phyloP scores from a whole-genome alignment of 192 early-diverging fungal genomes.

The Backusella liffmaniae region DNA sequence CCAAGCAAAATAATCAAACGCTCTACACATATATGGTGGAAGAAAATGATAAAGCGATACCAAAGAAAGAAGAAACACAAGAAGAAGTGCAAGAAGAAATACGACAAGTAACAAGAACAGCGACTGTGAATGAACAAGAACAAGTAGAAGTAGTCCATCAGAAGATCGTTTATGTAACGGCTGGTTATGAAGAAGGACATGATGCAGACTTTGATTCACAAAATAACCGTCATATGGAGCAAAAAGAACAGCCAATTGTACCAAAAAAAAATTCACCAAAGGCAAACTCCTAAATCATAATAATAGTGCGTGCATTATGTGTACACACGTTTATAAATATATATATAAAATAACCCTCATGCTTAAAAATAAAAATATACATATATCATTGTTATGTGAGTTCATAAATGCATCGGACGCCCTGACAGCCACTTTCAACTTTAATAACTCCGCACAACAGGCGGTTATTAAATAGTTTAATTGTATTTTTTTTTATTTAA shows the following conservation, averaged over 20 bases:
- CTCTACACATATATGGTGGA: neutral
- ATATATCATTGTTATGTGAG: neutral
- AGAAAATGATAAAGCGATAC: neutral
- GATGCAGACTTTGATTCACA: neutral
- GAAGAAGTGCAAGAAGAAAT: neutral
- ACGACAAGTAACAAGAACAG: neutral
- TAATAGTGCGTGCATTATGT: neutral
- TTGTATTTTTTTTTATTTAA: neutral
- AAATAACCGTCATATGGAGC: neutral
- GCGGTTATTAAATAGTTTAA: neutral
- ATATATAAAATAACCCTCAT: neutral
- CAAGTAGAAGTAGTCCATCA: neutral
- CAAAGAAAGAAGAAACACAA: neutral
- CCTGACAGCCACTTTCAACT: slow-evolving; percentile 2
- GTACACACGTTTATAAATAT: neutral
- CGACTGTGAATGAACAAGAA: neutral
- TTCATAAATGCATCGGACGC: neutral
- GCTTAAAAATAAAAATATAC: neutral
- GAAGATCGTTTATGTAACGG: neutral
- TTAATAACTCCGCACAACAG: neutral
- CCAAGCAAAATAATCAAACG: neutral
- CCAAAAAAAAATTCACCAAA: neutral
- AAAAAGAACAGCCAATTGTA: neutral
- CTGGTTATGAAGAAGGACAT: neutral
- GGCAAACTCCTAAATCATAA: neutral